Evolutionary conservation across 768 basidiomycete genomes (phyloP).

Genomic region (Mycena olivaceomarginata): DNA sequence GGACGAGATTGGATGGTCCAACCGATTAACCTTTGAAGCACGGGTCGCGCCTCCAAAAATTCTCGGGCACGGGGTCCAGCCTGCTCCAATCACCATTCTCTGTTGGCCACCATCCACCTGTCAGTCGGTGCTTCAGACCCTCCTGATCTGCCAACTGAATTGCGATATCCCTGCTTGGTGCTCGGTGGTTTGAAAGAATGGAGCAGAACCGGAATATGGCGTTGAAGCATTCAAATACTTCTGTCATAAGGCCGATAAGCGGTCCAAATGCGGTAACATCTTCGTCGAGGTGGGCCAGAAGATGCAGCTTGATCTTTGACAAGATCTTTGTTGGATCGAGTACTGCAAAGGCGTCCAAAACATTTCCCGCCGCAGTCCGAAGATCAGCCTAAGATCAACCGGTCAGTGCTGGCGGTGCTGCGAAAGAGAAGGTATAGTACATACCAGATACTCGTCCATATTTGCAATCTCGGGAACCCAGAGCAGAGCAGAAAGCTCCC

Average conservation of each 20-base stretch:
- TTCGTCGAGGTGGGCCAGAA: background rate
- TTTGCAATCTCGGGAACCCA: slow-evolving; percentile 53
- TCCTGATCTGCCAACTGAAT: slow-evolving; percentile 14
- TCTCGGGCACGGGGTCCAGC: background rate
- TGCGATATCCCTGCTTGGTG: slow-evolving; percentile 2
- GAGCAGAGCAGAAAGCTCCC: slow-evolving; percentile 46
- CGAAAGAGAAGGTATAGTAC: background rate
- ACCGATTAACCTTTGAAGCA: slow-evolving; percentile 7
- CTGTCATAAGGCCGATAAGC: background rate
- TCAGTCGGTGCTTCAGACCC: slow-evolving; percentile 15
- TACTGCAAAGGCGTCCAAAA: background rate
- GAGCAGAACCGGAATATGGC: slow-evolving; percentile 4
- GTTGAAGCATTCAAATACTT: slow-evolving; percentile 13
- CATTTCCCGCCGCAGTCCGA: background rate
- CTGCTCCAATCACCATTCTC: background rate
- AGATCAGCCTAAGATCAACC: background rate
- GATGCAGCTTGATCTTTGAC: slow-evolving; percentile 1
- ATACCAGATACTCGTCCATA: slow-evolving; percentile 44
- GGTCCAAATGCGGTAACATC: background rate
- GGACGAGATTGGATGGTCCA: background rate
- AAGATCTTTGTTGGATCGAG: slow-evolving; percentile 13
- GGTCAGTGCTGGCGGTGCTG: too few species aligned
- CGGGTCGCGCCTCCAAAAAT: background rate
- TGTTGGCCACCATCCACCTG: slow-evolving; percentile 8
- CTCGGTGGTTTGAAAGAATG: background rate